Conservation (phyloP, 2,329 filamentous ascomycete species). For the Aspergillus clavatus region DNA sequence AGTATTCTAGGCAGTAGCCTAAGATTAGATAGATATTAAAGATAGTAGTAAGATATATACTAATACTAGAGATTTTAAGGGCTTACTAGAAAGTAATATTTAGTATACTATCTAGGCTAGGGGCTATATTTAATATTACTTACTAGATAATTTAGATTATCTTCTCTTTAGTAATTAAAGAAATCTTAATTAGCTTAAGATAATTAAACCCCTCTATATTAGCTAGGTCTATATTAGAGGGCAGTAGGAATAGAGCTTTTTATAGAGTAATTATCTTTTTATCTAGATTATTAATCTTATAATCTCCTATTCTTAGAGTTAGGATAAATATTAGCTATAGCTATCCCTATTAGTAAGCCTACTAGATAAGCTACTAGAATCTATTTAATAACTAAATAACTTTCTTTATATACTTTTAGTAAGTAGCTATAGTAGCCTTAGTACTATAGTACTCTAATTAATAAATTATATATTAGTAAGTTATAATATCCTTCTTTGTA, state of each 20-base stretch:
- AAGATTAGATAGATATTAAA: too few species aligned
- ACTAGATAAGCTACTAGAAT: neutral
- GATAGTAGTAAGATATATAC: too few species aligned
- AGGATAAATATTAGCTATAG: constrained; percentile 1
- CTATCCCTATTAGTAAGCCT: neutral
- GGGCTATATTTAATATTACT: constrained; percentile 7
- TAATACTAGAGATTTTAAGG: too few species aligned
- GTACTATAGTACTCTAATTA: neutral
- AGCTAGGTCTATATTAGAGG: neutral
- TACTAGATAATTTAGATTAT: constrained; percentile 1
- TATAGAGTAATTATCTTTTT: neutral
- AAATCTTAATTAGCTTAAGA: neutral
- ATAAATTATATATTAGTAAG: neutral
- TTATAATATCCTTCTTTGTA: neutral
- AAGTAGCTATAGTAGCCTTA: neutral
- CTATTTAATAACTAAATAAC: neutral
- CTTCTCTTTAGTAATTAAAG: constrained; percentile 5
- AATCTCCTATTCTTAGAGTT: neutral
- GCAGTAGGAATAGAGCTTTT: constrained; percentile 4
- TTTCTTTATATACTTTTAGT: neutral
- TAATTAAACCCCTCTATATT: too few species aligned
- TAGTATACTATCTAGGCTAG: constrained; percentile 4
- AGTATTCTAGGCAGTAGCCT: too few species aligned
- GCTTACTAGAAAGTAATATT: too few species aligned
- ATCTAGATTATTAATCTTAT: neutral